Conservation (phyloP, 176 grass and related monocot genomes). For the Cenchrus americanus region DNA sequence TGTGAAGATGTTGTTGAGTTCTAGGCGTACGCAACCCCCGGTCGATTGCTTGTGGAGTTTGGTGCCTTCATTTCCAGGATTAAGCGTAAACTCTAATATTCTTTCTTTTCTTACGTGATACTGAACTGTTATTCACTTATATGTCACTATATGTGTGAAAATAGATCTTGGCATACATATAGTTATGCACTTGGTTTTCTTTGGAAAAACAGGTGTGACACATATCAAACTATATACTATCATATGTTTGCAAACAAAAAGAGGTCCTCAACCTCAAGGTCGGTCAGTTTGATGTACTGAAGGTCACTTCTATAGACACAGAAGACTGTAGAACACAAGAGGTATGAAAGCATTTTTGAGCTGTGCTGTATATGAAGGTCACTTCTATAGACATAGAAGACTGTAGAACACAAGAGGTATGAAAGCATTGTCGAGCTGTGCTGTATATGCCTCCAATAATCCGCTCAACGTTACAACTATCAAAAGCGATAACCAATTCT, state of each 20-base stretch:
- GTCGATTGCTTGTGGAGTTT: too few relatives aligned
- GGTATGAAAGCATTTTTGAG: constrained; percentile 98
- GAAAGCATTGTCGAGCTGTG: constrained; percentile 96
- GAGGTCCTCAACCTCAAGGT: constrained; percentile 7
- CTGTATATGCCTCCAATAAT: constrained; percentile 82
- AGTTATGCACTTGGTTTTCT: too few relatives aligned
- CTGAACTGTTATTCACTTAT: too few relatives aligned
- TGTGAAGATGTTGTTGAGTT: too few relatives aligned
- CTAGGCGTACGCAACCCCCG: too few relatives aligned
- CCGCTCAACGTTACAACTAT: constrained; percentile 77
- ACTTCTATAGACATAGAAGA: constrained; percentile 77
- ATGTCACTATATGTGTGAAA: too few relatives aligned
- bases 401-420: constrained; percentile 96
- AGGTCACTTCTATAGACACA: constrained; percentile 65
- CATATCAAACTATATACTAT: constrained; percentile 21
- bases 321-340: constrained; percentile 89
- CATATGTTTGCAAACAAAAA: constrained; percentile 32
- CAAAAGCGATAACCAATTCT: constrained; percentile 93
- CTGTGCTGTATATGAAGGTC: constrained; percentile 69
- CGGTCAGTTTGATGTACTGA: constrained; percentile 37
- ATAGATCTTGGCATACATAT: too few relatives aligned
- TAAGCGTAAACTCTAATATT: too few relatives aligned
- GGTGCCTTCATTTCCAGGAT: too few relatives aligned
- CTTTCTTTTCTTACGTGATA: too few relatives aligned
- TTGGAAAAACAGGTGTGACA: too few relatives aligned